A percentile compares a stretch with the other conserved stretches of the same genome.
These are phyloP conservation scores for Tylopilus sp. DNA, from an alignment of 1,284 basidiomycete species.

Conservation along the genomic window DNA sequence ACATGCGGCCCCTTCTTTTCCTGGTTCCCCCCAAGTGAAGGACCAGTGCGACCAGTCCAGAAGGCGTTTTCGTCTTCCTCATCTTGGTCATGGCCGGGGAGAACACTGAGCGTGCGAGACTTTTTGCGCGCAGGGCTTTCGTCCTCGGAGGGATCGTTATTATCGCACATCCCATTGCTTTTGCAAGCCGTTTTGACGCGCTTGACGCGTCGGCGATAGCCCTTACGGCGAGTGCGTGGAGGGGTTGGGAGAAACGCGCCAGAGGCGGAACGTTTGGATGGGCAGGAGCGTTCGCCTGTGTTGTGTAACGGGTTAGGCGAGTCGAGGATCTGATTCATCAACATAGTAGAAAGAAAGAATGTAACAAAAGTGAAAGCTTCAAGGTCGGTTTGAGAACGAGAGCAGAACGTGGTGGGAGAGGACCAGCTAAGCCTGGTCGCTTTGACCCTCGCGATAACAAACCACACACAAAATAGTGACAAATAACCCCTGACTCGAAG, in stretches of 20 bases:
- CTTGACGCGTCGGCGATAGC: conserved; percentile 8
- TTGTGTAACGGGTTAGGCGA: conserved; percentile 21
- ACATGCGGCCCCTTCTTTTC: conserved; percentile 8
- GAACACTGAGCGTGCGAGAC: conserved; percentile 23
- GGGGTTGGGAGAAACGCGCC: conserved; percentile 38
- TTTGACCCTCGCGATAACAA: conserved; percentile 22
- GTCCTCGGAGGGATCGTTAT: conserved; percentile 13
- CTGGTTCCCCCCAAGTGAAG: conserved; percentile 7
- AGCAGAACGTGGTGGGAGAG: conserved; percentile 22
- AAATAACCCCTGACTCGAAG: conserved; percentile 22
- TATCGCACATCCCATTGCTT: neutral
- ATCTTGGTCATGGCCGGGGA: conserved; percentile 32
- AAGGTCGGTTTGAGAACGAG: conserved; percentile 5
- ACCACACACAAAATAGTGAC: conserved; percentile 23
- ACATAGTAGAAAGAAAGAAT: conserved; percentile 20
- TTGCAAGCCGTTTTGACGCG: conserved; percentile 9
- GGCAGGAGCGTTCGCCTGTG: conserved; percentile 11
- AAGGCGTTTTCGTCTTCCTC: conserved; percentile 34
- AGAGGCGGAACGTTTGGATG: conserved; percentile 37
- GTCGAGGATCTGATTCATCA: conserved; percentile 34
- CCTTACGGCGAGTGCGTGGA: conserved; percentile 34
- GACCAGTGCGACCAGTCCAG: conserved; percentile 31
- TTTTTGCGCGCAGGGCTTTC: conserved; percentile 24
- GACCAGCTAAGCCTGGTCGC: conserved; percentile 12
- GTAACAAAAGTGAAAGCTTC: neutral